These are phyloP conservation scores for Kwoniella newhampshirensis DNA, from an alignment of 768 basidiomycete species.

Conservation along the genomic window DNA sequence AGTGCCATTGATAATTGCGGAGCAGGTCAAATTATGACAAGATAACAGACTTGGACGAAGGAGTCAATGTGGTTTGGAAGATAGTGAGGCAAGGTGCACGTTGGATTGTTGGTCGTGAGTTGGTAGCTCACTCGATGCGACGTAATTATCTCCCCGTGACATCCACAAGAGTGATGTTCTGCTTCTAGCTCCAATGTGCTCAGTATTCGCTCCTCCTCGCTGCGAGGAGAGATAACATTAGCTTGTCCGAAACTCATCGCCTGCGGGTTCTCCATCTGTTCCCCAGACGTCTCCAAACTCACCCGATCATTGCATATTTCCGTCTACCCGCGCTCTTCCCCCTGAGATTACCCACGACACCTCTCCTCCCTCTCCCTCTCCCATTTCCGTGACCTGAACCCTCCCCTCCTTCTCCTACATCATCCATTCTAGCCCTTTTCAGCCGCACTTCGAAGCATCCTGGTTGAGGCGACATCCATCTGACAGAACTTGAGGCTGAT, in stretches of 20 bases:
- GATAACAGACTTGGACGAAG: no score
- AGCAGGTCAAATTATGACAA: no score
- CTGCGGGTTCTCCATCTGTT: no score
- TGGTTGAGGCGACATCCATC: not conserved
- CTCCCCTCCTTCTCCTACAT: not conserved
- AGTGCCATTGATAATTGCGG: not conserved
- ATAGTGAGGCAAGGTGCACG: no score
- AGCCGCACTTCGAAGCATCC: not conserved
- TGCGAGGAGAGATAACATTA: not conserved
- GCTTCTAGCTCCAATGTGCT: constrained; percentile 12
- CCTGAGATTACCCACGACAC: not conserved
- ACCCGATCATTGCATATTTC: no score
- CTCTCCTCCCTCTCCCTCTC: not conserved
- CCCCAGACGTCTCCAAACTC: no score
- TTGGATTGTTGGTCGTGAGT: no score
- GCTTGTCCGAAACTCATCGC: no score
- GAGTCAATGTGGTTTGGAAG: no score
- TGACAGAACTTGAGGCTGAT: no score
- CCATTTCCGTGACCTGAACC: not conserved
- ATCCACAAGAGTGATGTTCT: constrained; percentile 22
- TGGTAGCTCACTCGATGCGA: constrained; percentile 23
- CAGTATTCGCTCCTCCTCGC: constrained; percentile 7
- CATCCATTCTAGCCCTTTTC: not conserved
- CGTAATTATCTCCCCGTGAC: constrained; percentile 29
- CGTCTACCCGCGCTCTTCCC: no score